Evolutionary conservation across 2,329 filamentous ascomycete genomes (phyloP).

Genomic region (Microthyrium microscopicum): DNA sequence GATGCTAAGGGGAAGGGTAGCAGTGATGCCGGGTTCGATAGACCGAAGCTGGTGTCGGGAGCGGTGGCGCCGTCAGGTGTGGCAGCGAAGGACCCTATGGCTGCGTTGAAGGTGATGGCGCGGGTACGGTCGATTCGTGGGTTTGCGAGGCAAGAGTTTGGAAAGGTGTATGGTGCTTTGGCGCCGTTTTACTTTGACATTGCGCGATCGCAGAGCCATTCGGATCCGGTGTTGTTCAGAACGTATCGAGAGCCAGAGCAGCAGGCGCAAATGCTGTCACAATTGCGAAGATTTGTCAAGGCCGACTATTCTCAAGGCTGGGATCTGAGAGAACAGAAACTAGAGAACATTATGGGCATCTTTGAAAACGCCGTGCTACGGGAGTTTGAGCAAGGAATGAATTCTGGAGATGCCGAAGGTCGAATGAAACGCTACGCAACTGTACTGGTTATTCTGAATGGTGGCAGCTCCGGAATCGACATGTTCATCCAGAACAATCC

Average conservation of each 20-base stretch:
- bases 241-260: slow-evolving; percentile 77
- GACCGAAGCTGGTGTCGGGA: slow-evolving; percentile 38
- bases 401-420: slow-evolving; percentile 73
- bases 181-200: slow-evolving; percentile 83
- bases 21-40: slow-evolving; percentile 61
- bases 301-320: slow-evolving; percentile 70
- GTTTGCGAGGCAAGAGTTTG: slow-evolving; percentile 75
- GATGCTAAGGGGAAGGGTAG: slow-evolving; percentile 15
- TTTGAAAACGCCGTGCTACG: slow-evolving; percentile 83
- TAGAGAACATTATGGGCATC: slow-evolving; percentile 57
- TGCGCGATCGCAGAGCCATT: slow-evolving; percentile 50
- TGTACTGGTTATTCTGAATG: slow-evolving; percentile 68
- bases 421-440: slow-evolving; percentile 80
- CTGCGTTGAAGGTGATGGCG: slow-evolving; percentile 52
- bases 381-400: slow-evolving; percentile 87
- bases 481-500: slow-evolving; percentile 81
- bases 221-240: slow-evolving; percentile 71
- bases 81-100: slow-evolving; percentile 38
- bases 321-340: slow-evolving; percentile 50
- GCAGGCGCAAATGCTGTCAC: slow-evolving; percentile 76
- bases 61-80: slow-evolving; percentile 14
- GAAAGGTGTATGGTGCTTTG: slow-evolving; percentile 73
- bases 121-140: slow-evolving; percentile 65
- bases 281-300: slow-evolving; percentile 59
- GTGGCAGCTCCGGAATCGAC: slow-evolving; percentile 61